These are phyloP conservation scores for Eucalyptus sideroxylon DNA, from an alignment of 345 rosid genomes.

Conservation along the genomic window DNA sequence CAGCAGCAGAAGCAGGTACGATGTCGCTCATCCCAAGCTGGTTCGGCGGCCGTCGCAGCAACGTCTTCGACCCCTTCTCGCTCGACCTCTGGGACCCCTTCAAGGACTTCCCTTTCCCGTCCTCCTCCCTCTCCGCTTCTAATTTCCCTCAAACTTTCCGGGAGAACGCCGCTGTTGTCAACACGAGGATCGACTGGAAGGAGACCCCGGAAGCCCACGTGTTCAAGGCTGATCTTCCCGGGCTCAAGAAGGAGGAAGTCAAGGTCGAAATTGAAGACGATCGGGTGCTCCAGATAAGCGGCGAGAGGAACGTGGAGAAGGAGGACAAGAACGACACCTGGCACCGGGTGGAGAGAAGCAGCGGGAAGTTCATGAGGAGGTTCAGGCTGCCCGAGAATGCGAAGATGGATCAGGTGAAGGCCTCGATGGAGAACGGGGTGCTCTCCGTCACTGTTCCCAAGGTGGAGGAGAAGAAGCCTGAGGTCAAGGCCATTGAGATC, in stretches of 20 bases:
- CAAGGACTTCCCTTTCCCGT: not conserved
- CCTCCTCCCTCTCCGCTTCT: not conserved
- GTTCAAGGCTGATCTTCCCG: slow-evolving; percentile 7
- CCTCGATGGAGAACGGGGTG: slow-evolving; percentile 6
- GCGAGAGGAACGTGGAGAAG: slow-evolving; percentile 5
- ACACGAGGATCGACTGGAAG: slow-evolving; percentile 5
- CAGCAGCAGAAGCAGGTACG: not conserved
- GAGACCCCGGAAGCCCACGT: slow-evolving; percentile 11
- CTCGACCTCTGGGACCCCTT: slow-evolving; percentile 9
- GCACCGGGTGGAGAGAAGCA: slow-evolving; percentile 10
- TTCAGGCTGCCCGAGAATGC: slow-evolving; percentile 6
- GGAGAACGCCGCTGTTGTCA: not conserved
- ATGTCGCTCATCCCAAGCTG: slow-evolving; percentile 7
- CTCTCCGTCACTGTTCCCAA: slow-evolving; percentile 6
- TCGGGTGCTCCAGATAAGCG: slow-evolving; percentile 7
- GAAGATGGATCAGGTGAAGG: slow-evolving; percentile 1
- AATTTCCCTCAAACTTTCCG: not conserved
- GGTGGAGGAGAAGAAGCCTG: slow-evolving; percentile 1
- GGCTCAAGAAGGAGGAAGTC: slow-evolving; percentile 9
- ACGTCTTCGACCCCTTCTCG: slow-evolving; percentile 12
- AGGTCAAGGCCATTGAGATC: slow-evolving; percentile 1
- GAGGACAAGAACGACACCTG: slow-evolving; percentile 11
- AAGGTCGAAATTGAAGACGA: slow-evolving; percentile 8
- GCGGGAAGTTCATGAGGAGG: slow-evolving; percentile 9
- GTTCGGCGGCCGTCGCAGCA: not conserved